These are phyloP conservation scores for Acer campestre DNA, from an alignment of 345 rosid genomes.

Conservation along the genomic window DNA sequence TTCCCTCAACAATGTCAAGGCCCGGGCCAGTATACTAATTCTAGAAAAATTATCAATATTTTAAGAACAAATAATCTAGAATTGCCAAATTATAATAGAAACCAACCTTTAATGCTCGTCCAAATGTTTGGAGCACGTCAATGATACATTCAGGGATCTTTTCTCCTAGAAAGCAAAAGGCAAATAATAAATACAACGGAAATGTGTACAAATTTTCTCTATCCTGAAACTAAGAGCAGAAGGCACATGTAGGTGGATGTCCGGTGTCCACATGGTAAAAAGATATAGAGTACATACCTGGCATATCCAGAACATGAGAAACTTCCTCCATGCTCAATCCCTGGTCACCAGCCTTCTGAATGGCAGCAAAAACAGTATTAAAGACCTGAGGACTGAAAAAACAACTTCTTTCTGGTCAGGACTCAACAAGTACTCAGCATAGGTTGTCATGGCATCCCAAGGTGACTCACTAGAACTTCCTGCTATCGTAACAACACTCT, in stretches of 20 bases:
- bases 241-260: neutral
- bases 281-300: conserved; percentile 35
- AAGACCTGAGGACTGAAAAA: conserved; percentile 52
- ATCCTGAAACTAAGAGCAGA: neutral
- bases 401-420: conserved; percentile 33
- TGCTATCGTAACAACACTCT: conserved; percentile 36
- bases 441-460: conserved; percentile 81
- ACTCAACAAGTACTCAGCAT: conserved; percentile 47
- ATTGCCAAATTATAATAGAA: conserved; percentile 10
- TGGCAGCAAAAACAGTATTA: conserved; percentile 50
- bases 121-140: conserved; percentile 82
- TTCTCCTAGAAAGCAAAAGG: conserved; percentile 50
- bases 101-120: conserved; percentile 78
- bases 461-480: conserved; percentile 44
- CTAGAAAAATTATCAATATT: neutral
- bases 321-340: conserved; percentile 77
- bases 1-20: neutral
- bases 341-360: conserved; percentile 95
- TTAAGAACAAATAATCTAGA: neutral
- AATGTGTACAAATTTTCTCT: neutral
- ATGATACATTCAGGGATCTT: conserved; percentile 41
- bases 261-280: neutral
- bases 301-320: conserved; percentile 41
- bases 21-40: neutral
- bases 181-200: conserved; percentile 24